These are phyloP conservation scores for Mucor saturninus DNA, from an alignment of 371 early-diverging fungal species.

Conservation along the genomic window DNA sequence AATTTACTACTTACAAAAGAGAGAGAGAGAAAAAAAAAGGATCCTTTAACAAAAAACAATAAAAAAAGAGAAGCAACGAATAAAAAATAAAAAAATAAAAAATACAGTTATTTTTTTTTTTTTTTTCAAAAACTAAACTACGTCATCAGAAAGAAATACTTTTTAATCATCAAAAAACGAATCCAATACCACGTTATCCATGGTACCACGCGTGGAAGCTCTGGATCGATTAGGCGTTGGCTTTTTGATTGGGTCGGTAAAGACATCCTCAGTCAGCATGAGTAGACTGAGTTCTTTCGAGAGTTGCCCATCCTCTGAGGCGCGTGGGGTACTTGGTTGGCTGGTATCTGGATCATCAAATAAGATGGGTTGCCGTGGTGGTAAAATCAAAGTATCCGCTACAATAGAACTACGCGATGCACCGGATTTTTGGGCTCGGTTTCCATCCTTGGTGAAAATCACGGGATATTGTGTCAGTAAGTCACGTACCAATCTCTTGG, in stretches of 20 bases:
- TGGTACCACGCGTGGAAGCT: conserved; percentile 12
- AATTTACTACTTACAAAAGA: too few species aligned
- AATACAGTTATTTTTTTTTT: too few species aligned
- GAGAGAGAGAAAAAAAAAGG: too few species aligned
- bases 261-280: conserved; percentile 3
- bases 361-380: conserved; percentile 8
- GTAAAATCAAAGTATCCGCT: conserved; percentile 5
- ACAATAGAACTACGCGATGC: background rate
- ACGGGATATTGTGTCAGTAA: conserved; percentile 38
- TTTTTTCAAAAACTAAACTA: too few species aligned
- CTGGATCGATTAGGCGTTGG: conserved; percentile 7
- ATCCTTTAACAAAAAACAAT: too few species aligned
- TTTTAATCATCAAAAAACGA: conserved; percentile 21
- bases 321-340: background rate
- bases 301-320: background rate
- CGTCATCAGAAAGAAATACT: too few species aligned
- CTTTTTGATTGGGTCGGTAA: conserved; percentile 11
- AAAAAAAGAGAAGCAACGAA: too few species aligned
- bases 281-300: background rate
- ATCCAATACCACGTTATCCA: conserved; percentile 21
- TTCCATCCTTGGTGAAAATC: conserved; percentile 25
- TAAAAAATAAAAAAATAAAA: too few species aligned
- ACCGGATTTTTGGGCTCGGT: conserved; percentile 11
- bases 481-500: conserved; percentile 52
- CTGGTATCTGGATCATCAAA: conserved; percentile 30